Evolutionary conservation across 225 moss, liverwort and hornwort genomes (phyloP).

Genomic region (Marchantia paleacea): DNA sequence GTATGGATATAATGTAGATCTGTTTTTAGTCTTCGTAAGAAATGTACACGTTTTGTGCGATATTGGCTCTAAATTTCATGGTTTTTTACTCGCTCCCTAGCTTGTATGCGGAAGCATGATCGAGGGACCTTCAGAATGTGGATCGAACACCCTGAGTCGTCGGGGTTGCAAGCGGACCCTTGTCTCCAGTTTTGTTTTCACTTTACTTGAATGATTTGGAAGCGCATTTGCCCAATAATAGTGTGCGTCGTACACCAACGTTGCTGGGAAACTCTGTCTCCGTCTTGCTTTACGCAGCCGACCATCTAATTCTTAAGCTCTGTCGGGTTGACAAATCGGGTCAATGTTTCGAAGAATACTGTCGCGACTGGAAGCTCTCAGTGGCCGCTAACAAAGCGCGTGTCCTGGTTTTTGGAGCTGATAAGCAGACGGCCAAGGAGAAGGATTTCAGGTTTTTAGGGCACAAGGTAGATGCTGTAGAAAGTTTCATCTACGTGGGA

Average conservation of each 20-base stretch:
- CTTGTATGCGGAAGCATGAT: not conserved
- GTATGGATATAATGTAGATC: conserved; percentile 7
- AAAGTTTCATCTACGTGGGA: conserved; percentile 12
- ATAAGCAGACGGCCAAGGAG: not conserved
- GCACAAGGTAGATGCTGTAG: not conserved
- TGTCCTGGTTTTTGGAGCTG: conserved; percentile 18
- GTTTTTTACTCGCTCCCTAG: not conserved
- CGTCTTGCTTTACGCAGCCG: conserved; percentile 11
- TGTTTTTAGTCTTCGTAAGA: not conserved
- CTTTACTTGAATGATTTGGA: not conserved
- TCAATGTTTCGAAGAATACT: conserved; percentile 10
- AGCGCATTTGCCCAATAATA: not conserved
- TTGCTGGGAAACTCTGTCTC: not conserved
- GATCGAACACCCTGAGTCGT: not conserved
- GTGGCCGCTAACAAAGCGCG: not conserved
- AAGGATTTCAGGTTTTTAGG: not conserved
- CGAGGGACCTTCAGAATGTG: too few species aligned
- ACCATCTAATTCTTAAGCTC: conserved; percentile 1
- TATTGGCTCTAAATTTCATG: not conserved
- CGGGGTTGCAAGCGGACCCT: not conserved
- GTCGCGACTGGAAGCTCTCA: not conserved
- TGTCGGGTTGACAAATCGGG: conserved; percentile 1
- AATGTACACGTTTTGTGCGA: too few species aligned
- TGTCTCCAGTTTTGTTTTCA: not conserved
- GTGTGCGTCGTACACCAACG: not conserved